Conservation (phyloP, 23 red algal species). For the Cyanidium caldarium region DNA sequence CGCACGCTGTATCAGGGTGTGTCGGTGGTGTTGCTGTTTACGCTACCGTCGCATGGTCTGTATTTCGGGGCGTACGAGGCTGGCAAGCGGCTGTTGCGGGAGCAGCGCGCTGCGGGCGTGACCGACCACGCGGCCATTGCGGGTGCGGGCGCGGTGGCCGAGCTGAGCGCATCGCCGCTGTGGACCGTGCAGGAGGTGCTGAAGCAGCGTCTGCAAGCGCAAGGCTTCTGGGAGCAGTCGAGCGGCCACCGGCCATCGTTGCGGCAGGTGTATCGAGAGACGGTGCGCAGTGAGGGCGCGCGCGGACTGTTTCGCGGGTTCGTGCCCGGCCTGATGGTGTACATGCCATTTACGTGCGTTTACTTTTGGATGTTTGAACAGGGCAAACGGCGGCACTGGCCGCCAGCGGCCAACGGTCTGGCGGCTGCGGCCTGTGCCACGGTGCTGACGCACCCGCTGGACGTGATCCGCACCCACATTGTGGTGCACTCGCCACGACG, state of each 20-base stretch:
- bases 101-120: background rate
- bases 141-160: background rate
- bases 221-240: no score
- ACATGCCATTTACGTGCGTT: slow-evolving; percentile 6
- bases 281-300: slow-evolving; percentile 3
- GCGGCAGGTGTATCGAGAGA: background rate
- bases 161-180: background rate
- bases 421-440: background rate
- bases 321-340: slow-evolving; percentile 6
- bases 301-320: slow-evolving; percentile 13
- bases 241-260: no score
- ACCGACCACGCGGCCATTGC: background rate
- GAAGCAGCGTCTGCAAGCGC: slow-evolving; percentile 14
- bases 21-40: background rate
- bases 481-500: background rate
- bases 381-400: background rate
- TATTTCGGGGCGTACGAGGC: slow-evolving; percentile 14
- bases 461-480: background rate
- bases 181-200: slow-evolving; percentile 19
- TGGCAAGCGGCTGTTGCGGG: background rate
- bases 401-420: background rate
- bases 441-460: slow-evolving; percentile 10
- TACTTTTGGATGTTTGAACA: slow-evolving; percentile 25
- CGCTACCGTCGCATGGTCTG: slow-evolving; percentile 13
- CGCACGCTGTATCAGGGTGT: slow-evolving; percentile 7